phyloP scores from a whole-genome alignment of 208 protist species.

The Wallacemonas sp. region DNA sequence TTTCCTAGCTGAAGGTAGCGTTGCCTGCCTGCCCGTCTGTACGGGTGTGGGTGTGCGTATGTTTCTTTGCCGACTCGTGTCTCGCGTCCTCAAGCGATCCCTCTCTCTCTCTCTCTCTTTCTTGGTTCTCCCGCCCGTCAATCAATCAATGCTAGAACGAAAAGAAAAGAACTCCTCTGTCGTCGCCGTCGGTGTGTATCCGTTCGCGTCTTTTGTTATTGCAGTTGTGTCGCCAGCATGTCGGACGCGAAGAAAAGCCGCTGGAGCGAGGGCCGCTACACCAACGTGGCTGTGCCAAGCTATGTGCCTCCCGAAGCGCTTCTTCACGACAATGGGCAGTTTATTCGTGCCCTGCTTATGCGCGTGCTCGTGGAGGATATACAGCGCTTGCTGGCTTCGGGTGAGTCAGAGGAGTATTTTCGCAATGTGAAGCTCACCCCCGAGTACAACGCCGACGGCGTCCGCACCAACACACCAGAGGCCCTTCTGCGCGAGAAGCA shows the following conservation, averaged over 20 bases:
- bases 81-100: not conserved
- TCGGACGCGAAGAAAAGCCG: slow-evolving; percentile 33
- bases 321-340: slow-evolving; percentile 77
- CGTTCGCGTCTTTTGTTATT: not conserved
- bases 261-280: slow-evolving; percentile 82
- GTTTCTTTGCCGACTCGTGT: too few species aligned
- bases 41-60: too few species aligned
- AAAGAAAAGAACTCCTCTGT: too few species aligned
- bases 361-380: slow-evolving; percentile 74
- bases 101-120: not conserved
- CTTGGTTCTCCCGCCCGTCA: not conserved
- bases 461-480: slow-evolving; percentile 80
- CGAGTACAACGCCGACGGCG: slow-evolving; percentile 74
- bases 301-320: slow-evolving; percentile 87
- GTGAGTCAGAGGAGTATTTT: slow-evolving; percentile 72
- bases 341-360: slow-evolving; percentile 79
- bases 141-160: slow-evolving; percentile 23
- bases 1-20: too few species aligned
- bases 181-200: not conserved
- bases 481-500: slow-evolving; percentile 70
- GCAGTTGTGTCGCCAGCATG: slow-evolving; percentile 9
- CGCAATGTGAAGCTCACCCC: slow-evolving; percentile 68
- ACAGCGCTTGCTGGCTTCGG: slow-evolving; percentile 65
- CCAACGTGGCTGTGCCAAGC: slow-evolving; percentile 76
- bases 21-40: too few species aligned